phyloP scores from a whole-genome alignment of 1,284 basidiomycete species.

The Heliocybe sulcata region DNA sequence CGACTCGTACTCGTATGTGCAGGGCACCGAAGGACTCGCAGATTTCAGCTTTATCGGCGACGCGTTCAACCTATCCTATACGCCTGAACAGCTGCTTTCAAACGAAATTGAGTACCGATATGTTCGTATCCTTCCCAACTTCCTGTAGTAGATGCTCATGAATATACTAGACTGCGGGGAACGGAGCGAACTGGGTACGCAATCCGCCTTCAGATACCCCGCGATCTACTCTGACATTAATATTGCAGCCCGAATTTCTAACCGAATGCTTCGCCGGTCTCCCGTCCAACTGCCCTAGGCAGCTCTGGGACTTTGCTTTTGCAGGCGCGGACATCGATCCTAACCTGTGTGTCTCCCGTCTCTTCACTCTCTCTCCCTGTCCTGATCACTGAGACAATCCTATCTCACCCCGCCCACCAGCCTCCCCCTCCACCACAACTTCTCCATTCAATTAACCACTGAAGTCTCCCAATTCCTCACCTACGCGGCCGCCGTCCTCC shows the following conservation, averaged over 20 bases:
- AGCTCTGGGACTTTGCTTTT: slow-evolving; percentile 53
- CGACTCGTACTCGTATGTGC: slow-evolving; percentile 49
- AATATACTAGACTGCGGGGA: slow-evolving; percentile 38
- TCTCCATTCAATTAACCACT: slow-evolving; percentile 39
- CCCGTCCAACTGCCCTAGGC: slow-evolving; percentile 33
- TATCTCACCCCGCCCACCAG: slow-evolving; percentile 10
- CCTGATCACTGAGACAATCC: not conserved
- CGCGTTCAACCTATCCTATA: slow-evolving; percentile 33
- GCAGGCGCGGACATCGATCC: slow-evolving; percentile 46
- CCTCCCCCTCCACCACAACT: slow-evolving; percentile 32
- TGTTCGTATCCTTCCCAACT: slow-evolving; percentile 21
- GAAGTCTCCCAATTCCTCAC: slow-evolving; percentile 41
- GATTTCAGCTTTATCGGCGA: slow-evolving; percentile 53
- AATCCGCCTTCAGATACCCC: not conserved
- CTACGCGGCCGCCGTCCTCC: slow-evolving; percentile 35
- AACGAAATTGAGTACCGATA: slow-evolving; percentile 40
- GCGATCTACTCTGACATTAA: not conserved
- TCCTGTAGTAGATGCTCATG: not conserved
- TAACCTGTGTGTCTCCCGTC: slow-evolving; percentile 29
- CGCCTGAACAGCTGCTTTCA: slow-evolving; percentile 30
- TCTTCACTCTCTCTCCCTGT: too few relatives aligned
- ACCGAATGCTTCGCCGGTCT: slow-evolving; percentile 40
- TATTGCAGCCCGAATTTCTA: slow-evolving; percentile 40
- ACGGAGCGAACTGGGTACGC: slow-evolving; percentile 44
- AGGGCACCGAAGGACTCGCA: slow-evolving; percentile 36